phyloP scores from a whole-genome alignment of 2,329 filamentous ascomycete species.

The Alternaria solani region DNA sequence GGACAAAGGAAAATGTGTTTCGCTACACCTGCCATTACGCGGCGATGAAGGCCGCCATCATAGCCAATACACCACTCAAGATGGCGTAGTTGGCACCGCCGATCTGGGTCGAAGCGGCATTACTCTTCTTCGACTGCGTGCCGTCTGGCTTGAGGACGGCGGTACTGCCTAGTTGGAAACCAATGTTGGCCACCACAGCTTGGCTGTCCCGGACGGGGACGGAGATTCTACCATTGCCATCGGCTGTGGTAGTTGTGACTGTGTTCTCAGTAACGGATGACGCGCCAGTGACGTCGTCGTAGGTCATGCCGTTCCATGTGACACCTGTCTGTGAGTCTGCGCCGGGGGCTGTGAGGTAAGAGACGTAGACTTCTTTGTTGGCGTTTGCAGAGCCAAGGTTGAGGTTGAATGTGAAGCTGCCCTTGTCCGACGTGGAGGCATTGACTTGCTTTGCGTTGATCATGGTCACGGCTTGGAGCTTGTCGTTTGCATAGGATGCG shows the following conservation, averaged over 20 bases:
- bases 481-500: slow-evolving; percentile 55
- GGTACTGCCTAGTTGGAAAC: slow-evolving; percentile 48
- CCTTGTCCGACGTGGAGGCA: slow-evolving; percentile 48
- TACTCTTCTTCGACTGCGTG: slow-evolving; percentile 40
- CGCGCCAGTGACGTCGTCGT: slow-evolving; percentile 53
- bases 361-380: slow-evolving; percentile 56
- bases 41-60: slow-evolving; percentile 10
- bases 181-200: slow-evolving; percentile 58
- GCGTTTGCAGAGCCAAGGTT: slow-evolving; percentile 51
- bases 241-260: slow-evolving; percentile 37
- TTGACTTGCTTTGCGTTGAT: slow-evolving; percentile 59
- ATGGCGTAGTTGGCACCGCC: slow-evolving; percentile 21
- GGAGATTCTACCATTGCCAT: slow-evolving; percentile 31
- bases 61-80: slow-evolving; percentile 20
- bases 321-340: slow-evolving; percentile 54
- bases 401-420: slow-evolving; percentile 53
- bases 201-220: slow-evolving; percentile 55
- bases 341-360: slow-evolving; percentile 58
- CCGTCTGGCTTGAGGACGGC: slow-evolving; percentile 40
- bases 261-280: slow-evolving; percentile 47
- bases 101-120: slow-evolving; percentile 23
- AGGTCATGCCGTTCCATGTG: slow-evolving; percentile 60
- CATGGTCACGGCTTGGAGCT: slow-evolving; percentile 55
- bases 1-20: slow-evolving; percentile 3
- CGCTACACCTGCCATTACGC: slow-evolving; percentile 7